Conservation (phyloP, 2,329 filamentous ascomycete species). For the Neonectria coccinea region DNA sequence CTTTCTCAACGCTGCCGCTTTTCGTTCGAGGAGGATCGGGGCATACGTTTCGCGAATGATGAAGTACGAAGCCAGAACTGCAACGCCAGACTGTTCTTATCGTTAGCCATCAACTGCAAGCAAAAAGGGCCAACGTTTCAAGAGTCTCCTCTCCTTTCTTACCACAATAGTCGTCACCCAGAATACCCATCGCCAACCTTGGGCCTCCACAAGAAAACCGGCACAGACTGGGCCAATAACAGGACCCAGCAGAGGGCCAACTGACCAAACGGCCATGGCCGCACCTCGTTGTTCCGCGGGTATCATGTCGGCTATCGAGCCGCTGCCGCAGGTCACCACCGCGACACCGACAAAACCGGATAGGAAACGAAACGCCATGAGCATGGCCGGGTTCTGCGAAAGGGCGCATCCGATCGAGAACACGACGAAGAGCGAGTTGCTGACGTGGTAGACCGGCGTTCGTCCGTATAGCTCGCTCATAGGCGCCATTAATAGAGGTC, state of each 20-base stretch:
- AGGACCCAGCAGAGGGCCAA: constrained; percentile 69
- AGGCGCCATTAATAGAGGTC: constrained; percentile 22
- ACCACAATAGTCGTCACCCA: constrained; percentile 32
- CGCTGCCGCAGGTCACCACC: constrained; percentile 72
- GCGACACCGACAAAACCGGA: constrained; percentile 69
- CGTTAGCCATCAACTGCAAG: background rate
- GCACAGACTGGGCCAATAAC: constrained; percentile 60
- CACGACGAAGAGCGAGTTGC: constrained; percentile 22
- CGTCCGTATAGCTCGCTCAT: constrained; percentile 29
- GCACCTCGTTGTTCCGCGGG: constrained; percentile 66
- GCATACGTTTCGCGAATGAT: constrained; percentile 63
- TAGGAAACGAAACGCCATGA: constrained; percentile 69
- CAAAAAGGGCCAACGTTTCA: background rate
- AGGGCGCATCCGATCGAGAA: constrained; percentile 21
- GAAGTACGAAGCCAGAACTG: background rate
- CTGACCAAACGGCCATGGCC: constrained; percentile 71
- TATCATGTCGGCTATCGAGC: constrained; percentile 72
- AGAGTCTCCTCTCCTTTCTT: background rate
- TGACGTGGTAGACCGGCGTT: constrained; percentile 16
- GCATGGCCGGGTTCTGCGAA: constrained; percentile 16
- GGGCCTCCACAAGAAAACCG: constrained; percentile 51
- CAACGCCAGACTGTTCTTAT: constrained; percentile 12
- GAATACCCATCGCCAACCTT: constrained; percentile 60
- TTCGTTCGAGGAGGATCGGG: constrained; percentile 65
- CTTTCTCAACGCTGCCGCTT: constrained; percentile 66